Evolutionary conservation across 1,284 basidiomycete genomes (phyloP).

Genomic region (Porodaedalea pini): DNA sequence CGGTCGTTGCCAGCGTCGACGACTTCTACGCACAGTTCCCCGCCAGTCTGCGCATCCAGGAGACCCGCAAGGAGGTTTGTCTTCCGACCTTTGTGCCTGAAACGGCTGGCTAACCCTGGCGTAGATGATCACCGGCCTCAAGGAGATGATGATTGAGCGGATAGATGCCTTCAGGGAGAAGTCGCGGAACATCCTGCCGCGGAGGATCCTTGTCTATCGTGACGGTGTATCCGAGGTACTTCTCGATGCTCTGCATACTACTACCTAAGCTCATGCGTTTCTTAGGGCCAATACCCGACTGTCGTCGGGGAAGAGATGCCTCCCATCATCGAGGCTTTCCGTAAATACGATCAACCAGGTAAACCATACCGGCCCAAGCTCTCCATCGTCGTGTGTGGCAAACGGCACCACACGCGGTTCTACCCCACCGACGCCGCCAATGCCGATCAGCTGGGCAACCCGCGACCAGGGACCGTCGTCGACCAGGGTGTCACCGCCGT

Average conservation of each 20-base stretch:
- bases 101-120: background rate
- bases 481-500: slow-evolving; percentile 63
- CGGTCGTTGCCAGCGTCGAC: slow-evolving; percentile 73
- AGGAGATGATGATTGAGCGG: slow-evolving; percentile 66
- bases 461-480: slow-evolving; percentile 71
- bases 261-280: slow-evolving; percentile 2
- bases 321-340: slow-evolving; percentile 57
- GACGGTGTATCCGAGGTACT: slow-evolving; percentile 74
- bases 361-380: slow-evolving; percentile 59
- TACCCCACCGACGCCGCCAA: slow-evolving; percentile 56
- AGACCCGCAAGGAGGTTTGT: slow-evolving; percentile 67
- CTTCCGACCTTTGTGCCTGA: background rate
- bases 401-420: slow-evolving; percentile 82
- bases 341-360: slow-evolving; percentile 44
- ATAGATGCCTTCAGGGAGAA: slow-evolving; percentile 48
- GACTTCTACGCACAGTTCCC: slow-evolving; percentile 64
- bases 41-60: slow-evolving; percentile 67
- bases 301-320: slow-evolving; percentile 67
- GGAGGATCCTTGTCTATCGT: slow-evolving; percentile 68
- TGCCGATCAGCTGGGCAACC: slow-evolving; percentile 64
- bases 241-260: slow-evolving; percentile 1
- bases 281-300: slow-evolving; percentile 66
- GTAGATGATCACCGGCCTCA: slow-evolving; percentile 69
- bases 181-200: slow-evolving; percentile 48
- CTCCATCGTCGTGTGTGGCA: slow-evolving; percentile 76